These are phyloP conservation scores for Stagonosporopsis rhizophila DNA, from an alignment of 2,329 filamentous ascomycete species.

Conservation along the genomic window DNA sequence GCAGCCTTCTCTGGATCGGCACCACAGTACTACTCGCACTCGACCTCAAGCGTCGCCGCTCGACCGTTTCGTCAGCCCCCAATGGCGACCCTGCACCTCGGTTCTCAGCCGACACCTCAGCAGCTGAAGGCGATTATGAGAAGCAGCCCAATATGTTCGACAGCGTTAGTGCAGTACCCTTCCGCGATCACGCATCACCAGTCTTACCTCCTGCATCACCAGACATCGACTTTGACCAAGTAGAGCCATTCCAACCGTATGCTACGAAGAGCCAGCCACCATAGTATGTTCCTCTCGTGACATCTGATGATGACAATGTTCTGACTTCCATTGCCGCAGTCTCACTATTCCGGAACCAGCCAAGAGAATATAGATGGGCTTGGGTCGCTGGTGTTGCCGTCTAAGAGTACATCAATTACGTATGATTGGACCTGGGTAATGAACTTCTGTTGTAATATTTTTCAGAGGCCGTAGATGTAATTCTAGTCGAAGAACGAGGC, in stretches of 20 bases:
- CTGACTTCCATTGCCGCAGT: constrained; percentile 2
- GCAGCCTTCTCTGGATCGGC: constrained; percentile 16
- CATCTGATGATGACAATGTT: neutral
- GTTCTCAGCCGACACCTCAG: constrained; percentile 9
- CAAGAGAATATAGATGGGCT: neutral
- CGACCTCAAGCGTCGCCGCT: constrained; percentile 15
- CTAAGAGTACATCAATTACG: neutral
- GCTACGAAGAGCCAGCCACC: neutral
- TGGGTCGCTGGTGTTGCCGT: neutral
- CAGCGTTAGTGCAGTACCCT: constrained; percentile 13
- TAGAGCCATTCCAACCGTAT: constrained; percentile 4
- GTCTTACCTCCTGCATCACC: constrained; percentile 19
- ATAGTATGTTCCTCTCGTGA: constrained; percentile 5
- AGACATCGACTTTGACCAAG: constrained; percentile 10
- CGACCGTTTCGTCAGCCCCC: constrained; percentile 2
- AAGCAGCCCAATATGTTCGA: constrained; percentile 15
- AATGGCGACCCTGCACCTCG: neutral
- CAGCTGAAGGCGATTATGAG: constrained; percentile 7
- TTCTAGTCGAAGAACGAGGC: neutral
- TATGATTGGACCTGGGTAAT: neutral
- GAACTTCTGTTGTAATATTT: neutral
- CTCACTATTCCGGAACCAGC: constrained; percentile 2
- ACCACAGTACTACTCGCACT: constrained; percentile 14
- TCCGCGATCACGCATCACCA: constrained; percentile 12
- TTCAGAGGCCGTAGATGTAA: neutral